These are phyloP conservation scores for Tylopilus plumbeoviolaceoides DNA, from an alignment of 768 basidiomycete genomes.

Conservation along the genomic window DNA sequence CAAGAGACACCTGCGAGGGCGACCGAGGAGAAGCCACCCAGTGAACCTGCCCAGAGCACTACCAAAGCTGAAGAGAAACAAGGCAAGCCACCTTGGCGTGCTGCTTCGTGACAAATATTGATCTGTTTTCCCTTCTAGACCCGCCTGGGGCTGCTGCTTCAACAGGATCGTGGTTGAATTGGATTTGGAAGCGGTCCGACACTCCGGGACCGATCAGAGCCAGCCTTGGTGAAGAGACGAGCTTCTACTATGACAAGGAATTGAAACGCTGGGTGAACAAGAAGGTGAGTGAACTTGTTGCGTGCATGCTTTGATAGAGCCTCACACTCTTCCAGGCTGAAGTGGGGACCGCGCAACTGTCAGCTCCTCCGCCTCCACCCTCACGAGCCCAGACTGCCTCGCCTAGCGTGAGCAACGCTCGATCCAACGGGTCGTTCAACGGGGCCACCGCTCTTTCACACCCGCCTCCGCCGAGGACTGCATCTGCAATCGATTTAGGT, in stretches of 20 bases:
- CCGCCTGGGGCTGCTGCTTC: constrained; percentile 30
- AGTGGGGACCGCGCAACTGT: constrained; percentile 47
- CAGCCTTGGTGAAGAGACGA: constrained; percentile 85
- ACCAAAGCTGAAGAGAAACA: constrained; percentile 26
- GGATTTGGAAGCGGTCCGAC: constrained; percentile 73
- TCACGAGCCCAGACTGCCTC: constrained; percentile 84
- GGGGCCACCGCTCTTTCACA: constrained; percentile 12
- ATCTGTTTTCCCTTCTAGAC: background rate
- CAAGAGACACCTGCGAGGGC: constrained; percentile 26
- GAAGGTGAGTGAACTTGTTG: constrained; percentile 49
- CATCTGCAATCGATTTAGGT: constrained; percentile 61
- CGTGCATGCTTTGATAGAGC: background rate
- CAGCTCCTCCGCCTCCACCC: constrained; percentile 69
- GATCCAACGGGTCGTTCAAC: constrained; percentile 31
- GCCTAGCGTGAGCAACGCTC: constrained; percentile 49
- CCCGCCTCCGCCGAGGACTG: constrained; percentile 40
- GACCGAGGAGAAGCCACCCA: constrained; percentile 21
- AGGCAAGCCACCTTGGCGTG: constrained; percentile 21
- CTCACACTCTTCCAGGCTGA: constrained; percentile 43
- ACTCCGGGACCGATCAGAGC: constrained; percentile 77
- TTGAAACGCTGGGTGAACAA: constrained; percentile 95
- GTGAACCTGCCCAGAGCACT: constrained; percentile 16
- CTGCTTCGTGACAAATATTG: background rate
- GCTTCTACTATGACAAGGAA: constrained; percentile 94
- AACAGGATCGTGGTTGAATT: constrained; percentile 71